Percentiles rank a stretch among this genome's conserved stretches.
Evolutionary conservation across 2,329 filamentous ascomycete species (phyloP).

Genomic region (Fusarium pseudocircinatum): DNA sequence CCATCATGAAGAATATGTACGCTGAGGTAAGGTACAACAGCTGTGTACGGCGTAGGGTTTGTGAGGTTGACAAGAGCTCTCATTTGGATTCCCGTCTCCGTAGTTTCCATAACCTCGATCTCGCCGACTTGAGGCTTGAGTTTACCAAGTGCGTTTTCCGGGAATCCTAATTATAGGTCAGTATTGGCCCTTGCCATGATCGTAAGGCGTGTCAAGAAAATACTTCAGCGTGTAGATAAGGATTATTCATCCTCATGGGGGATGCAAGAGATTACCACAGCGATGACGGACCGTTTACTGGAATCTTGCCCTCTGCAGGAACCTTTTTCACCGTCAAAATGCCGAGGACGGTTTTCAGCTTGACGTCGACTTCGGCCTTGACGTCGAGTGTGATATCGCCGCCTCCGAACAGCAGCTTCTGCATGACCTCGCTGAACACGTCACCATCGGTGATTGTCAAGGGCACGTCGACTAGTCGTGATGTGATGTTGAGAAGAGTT

Average conservation of each 20-base stretch:
- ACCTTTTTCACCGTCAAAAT: conserved; percentile 83
- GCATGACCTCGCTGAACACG: conserved; percentile 82
- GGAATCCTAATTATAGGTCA: conserved; percentile 63
- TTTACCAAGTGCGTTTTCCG: conserved; percentile 59
- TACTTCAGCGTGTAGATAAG: conserved; percentile 43
- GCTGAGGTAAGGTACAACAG: conserved; percentile 81
- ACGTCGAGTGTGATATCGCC: conserved; percentile 77
- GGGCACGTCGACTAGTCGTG: conserved; percentile 80
- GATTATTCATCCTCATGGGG: conserved; percentile 42
- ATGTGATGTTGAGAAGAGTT: conserved; percentile 76
- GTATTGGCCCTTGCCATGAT: conserved; percentile 35
- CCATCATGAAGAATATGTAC: conserved; percentile 79
- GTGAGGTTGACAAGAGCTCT: conserved; percentile 81
- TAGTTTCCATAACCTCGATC: conserved; percentile 77
- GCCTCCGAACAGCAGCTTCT: conserved; percentile 79
- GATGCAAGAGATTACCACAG: conserved; percentile 50
- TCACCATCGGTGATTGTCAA: conserved; percentile 83
- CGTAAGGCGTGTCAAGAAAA: conserved; percentile 42
- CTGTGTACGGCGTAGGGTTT: conserved; percentile 90
- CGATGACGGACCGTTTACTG: conserved; percentile 90
- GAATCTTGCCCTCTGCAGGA: conserved; percentile 85
- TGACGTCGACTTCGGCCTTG: conserved; percentile 82
- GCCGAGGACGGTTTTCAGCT: conserved; percentile 83
- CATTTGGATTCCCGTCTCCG: conserved; percentile 74
- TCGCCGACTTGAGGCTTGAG: conserved; percentile 73